A percentile compares a stretch with the other conserved stretches of the same genome.
phyloP scores from a whole-genome alignment of 306 rosid genomes.

The Comarum palustre region DNA sequence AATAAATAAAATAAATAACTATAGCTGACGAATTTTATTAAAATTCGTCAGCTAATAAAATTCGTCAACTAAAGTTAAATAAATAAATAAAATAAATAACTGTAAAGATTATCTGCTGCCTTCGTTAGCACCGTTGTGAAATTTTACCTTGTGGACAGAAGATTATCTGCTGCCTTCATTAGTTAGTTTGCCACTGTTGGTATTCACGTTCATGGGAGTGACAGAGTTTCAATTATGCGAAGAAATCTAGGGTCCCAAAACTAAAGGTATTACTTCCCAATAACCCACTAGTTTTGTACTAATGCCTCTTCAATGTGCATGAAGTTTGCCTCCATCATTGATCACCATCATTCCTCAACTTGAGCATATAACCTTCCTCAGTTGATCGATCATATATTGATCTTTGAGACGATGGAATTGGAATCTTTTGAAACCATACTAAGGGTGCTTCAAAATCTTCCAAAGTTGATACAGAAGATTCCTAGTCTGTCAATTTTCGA shows the following conservation, averaged over 20 bases:
- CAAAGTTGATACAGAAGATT: constrained; percentile 54
- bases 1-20: too few relatives aligned
- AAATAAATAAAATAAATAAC: too few relatives aligned
- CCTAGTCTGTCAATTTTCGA: constrained; percentile 35
- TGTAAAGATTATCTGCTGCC: too few relatives aligned
- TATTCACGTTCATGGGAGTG: constrained; percentile 56
- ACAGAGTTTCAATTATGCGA: constrained; percentile 32
- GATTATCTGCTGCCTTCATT: too few relatives aligned
- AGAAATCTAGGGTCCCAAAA: constrained; percentile 37
- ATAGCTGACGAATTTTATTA: too few relatives aligned
- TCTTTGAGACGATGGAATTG: constrained; percentile 51
- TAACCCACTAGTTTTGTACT: constrained; percentile 23
- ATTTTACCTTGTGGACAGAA: too few relatives aligned
- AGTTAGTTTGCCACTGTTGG: constrained; percentile 31
- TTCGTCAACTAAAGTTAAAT: too few relatives aligned
- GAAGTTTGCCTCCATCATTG: constrained; percentile 19
- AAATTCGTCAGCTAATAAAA: too few relatives aligned
- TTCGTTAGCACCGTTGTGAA: too few relatives aligned
- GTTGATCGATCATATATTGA: not conserved
- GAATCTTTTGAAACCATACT: constrained; percentile 39
- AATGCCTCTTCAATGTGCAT: constrained; percentile 9
- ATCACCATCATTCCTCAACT: constrained; percentile 15
- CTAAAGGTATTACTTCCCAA: constrained; percentile 23
- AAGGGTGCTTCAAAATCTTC: constrained; percentile 28
- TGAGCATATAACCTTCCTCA: constrained; percentile 23